Conservation (phyloP, 2,329 filamentous ascomycete genomes). For the Aspergillus udagawae region DNA sequence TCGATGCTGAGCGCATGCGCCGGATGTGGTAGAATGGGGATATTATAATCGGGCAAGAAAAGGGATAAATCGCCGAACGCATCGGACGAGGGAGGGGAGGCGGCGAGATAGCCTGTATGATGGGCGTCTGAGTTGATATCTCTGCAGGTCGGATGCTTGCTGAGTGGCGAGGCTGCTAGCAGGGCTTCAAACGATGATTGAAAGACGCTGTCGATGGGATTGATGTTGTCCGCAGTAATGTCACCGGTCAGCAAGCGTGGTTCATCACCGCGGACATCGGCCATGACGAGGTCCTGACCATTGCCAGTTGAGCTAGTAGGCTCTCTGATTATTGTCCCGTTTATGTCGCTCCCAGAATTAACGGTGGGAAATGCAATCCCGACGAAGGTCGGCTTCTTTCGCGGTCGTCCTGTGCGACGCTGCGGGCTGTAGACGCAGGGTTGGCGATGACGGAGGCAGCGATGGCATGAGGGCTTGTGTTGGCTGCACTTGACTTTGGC, state of each 20-base stretch:
- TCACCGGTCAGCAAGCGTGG: not conserved
- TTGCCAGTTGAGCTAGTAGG: not conserved
- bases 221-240: not conserved
- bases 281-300: slow-evolving; percentile 1
- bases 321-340: not conserved
- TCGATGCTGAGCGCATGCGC: not conserved
- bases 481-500: slow-evolving; percentile 10
- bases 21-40: not conserved
- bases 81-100: not conserved
- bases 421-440: slow-evolving; percentile 8
- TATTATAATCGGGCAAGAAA: not conserved
- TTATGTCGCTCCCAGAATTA: not conserved
- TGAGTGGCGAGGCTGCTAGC: not conserved
- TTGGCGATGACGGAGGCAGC: slow-evolving; percentile 3
- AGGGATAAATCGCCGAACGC: not conserved
- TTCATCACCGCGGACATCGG: not conserved
- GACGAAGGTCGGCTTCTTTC: not conserved
- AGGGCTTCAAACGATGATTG: slow-evolving; percentile 1
- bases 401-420: slow-evolving; percentile 3
- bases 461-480: slow-evolving; percentile 7
- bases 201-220: slow-evolving; percentile 1
- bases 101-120: not conserved
- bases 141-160: not conserved
- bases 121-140: not conserved
- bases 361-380: not conserved